A percentile compares a stretch with the other conserved stretches of the same genome.
These are phyloP conservation scores for Cetradonia linearis DNA, from an alignment of 495 filamentous ascomycete genomes.

Conservation along the genomic window DNA sequence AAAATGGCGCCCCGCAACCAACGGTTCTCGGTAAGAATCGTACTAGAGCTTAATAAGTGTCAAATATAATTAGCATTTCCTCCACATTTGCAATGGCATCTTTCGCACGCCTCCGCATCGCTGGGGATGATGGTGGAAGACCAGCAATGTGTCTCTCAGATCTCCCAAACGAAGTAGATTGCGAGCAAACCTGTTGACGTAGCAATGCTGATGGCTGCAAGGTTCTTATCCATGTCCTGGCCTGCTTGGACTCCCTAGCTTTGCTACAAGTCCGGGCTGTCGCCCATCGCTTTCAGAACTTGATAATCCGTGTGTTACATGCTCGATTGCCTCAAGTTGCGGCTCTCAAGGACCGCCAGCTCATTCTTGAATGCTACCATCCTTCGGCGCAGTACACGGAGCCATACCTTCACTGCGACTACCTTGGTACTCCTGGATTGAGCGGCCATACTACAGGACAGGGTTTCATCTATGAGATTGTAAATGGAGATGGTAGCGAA, in stretches of 20 bases:
- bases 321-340: constrained; percentile 50
- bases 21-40: too few relatives aligned
- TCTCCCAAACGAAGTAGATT: constrained; percentile 25
- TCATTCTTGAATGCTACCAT: constrained; percentile 71
- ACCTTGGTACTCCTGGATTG: constrained; percentile 48
- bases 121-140: background rate
- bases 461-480: constrained; percentile 35
- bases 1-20: too few relatives aligned
- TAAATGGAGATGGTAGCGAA: constrained; percentile 22
- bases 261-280: constrained; percentile 53
- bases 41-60: too few relatives aligned
- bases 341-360: constrained; percentile 46
- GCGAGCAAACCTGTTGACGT: background rate
- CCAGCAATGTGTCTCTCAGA: constrained; percentile 13
- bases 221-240: constrained; percentile 59
- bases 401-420: constrained; percentile 58
- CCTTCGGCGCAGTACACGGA: constrained; percentile 58
- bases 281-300: constrained; percentile 55
- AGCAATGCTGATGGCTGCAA: constrained; percentile 27
- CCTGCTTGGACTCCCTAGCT: constrained; percentile 44
- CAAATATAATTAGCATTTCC: background rate
- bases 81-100: constrained; percentile 6
- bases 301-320: constrained; percentile 59
- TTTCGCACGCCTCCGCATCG: background rate
- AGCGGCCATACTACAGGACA: constrained; percentile 32